Base-by-base conservation (phyloP, 306 rosid genomes). In the Senna tora region DNA sequence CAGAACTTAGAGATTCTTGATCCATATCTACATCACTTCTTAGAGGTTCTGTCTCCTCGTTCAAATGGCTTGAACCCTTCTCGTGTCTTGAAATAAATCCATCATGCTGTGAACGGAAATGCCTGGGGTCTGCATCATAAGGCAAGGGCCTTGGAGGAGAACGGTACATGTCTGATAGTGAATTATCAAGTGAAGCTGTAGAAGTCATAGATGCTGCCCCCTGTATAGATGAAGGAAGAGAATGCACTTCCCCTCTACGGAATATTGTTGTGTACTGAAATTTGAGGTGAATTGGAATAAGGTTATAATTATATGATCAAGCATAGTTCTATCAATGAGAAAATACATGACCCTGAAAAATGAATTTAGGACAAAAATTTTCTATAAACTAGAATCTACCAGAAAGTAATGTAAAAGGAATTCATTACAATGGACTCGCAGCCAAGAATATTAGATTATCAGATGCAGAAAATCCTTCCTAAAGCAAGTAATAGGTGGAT, bases 131-230 rank as follows among this genome's bases (percentile, higher is more conserved):
- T 51, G 81, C 97, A 79, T 95, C 99, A 67, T 95, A 95, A 70
- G 99, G 99, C 85, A 95, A 78, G 38, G 99, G 99, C 84, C 95
- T 86, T 39, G 97, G 99, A 78, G 96, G 99, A 79, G 99, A 91
- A 50, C 84, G 99, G 80, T 91, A 95, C 82, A 86, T 87, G 67
- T 89, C 97, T 72, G 96, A 84, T 28, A 95, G 60, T 57, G 96
- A 85, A 87, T 85, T 82, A 79, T 91, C 99, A 60, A 80, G 85
- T 56, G 97, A 86, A 54, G 90, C 84, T 20, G 97, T 43, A 53
- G 96, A 74, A 72, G 82, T 83, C 82, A 91, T 72, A 63, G 98
- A 86, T 73, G 96, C 83, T 15, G 90, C 78, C 36, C 89, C 96
- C 80, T 86, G 93, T 74, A 88, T 74, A 45, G 99, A 85, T 33